Conservation (phyloP, 2,329 filamentous ascomycete species). For the Pseudocercospora cruenta region DNA sequence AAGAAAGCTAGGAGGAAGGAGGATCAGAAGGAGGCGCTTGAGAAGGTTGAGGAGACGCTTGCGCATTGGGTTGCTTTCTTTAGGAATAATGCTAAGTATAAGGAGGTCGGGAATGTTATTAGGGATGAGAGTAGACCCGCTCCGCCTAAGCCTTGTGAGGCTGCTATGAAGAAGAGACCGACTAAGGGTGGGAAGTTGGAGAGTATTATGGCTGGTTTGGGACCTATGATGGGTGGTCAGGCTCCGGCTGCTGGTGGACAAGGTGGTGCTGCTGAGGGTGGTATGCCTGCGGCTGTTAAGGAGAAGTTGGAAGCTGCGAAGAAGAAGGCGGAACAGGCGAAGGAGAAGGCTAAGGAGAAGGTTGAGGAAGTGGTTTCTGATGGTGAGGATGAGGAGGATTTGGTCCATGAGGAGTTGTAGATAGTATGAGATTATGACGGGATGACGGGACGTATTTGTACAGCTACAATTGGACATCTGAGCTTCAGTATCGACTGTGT, state of each 20-base stretch:
- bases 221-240: slow-evolving; percentile 13
- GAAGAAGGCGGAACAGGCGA: slow-evolving; percentile 15
- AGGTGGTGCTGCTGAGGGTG: slow-evolving; percentile 17
- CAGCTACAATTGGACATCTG: not conserved
- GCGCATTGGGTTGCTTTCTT: slow-evolving; percentile 62
- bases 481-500: not conserved
- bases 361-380: slow-evolving; percentile 8
- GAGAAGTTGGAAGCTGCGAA: slow-evolving; percentile 25
- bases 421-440: not conserved
- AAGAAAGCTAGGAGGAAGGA: slow-evolving; percentile 25
- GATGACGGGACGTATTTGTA: not conserved
- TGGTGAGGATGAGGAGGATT: slow-evolving; percentile 14
- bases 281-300: slow-evolving; percentile 29
- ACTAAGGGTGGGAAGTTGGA: slow-evolving; percentile 37
- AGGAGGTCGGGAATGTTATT: slow-evolving; percentile 30
- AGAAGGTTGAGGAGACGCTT: slow-evolving; percentile 65
- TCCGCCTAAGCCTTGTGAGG: slow-evolving; percentile 33
- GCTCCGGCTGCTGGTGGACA: slow-evolving; percentile 9
- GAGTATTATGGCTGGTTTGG: slow-evolving; percentile 27
- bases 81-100: slow-evolving; percentile 31
- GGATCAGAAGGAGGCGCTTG: slow-evolving; percentile 55
- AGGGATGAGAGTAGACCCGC: slow-evolving; percentile 25
- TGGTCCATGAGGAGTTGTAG: slow-evolving; percentile 22
- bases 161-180: slow-evolving; percentile 37
- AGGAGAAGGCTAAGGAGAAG: slow-evolving; percentile 8